Evolutionary conservation across 1,284 basidiomycete species (phyloP), one percentile per base, ranked within the genome.

Genomic region (Megacollybia platyphylla): DNA sequence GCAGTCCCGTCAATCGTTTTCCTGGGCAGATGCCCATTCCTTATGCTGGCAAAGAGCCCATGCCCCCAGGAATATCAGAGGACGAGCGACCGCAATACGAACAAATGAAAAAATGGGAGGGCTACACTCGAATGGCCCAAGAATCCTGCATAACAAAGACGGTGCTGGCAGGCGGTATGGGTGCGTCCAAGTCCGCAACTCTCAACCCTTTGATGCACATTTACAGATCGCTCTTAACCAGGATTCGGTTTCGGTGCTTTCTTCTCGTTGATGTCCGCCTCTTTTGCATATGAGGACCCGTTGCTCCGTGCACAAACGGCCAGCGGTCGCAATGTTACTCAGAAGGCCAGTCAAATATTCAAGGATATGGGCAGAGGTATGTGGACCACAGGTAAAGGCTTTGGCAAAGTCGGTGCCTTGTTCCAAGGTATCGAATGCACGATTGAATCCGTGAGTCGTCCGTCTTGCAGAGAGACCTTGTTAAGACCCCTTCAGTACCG

Each of bases 241-340:
- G 94, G 91, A 46, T 82, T 97, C 55, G 92, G 74, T 8, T 72
- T 97, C 39, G 96, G 94, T 49, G 93, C 84, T 26, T 93, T 97
- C 69, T 91, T 98, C 66, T 89, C 90, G 1, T 72, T 98, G 48
- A 94, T 98, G 91, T 90, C 87, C 36, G 73, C 91, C 9, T 91
- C 89, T 27, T 94, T 98, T 57, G 85, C 87, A 20, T 92, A 96
- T 55, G 94, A 97, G 60, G 94, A 97, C 59, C 94, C 94, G 5
- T 65, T 90, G 40, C 71, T 88, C 31, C 77, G 87, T 39, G 68
- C 79, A 39, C 75, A 77, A 48, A 66, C 67, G n/a, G 71, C 75
- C 45, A 65, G 74, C 10, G 70, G 66, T 10, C 56, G 82, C 62
- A 76, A 63, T 48, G 76, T 73, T 36, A 71, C 70, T 26, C 82